phyloP scores from a whole-genome alignment of 1,284 basidiomycete species.

The Polyporus tsugae region DNA sequence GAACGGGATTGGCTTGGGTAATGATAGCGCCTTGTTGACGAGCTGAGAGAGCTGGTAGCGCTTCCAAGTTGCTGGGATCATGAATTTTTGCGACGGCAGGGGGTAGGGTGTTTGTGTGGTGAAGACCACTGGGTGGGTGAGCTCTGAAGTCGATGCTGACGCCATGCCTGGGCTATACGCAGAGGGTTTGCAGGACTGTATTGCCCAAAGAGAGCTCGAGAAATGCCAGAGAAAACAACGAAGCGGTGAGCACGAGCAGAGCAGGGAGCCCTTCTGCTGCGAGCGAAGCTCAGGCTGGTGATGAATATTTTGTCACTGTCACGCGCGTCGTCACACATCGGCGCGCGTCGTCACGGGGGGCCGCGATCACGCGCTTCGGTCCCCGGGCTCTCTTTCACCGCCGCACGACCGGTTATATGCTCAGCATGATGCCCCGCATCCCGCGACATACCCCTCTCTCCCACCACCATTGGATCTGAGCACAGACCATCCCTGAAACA shows the following conservation, averaged over 20 bases:
- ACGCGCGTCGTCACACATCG: background rate
- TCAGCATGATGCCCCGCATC: conserved; percentile 11
- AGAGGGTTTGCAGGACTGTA: background rate
- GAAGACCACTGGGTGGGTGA: conserved; percentile 75
- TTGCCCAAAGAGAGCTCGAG: background rate
- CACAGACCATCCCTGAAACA: conserved; percentile 3
- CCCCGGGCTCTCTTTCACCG: conserved; percentile 3
- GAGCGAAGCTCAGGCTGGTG: background rate
- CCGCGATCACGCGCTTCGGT: conserved; percentile 4
- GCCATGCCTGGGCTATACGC: conserved; percentile 30
- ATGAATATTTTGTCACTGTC: conserved; percentile 25
- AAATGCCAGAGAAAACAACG: background rate
- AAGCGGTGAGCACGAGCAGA: background rate
- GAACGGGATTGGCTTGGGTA: conserved; percentile 85
- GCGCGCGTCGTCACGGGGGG: background rate
- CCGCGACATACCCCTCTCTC: conserved; percentile 1
- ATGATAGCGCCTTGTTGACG: conserved; percentile 91
- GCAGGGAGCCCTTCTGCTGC: background rate
- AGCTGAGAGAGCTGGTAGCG: conserved; percentile 98
- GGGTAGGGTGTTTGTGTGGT: conserved; percentile 83
- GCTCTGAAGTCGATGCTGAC: conserved; percentile 39
- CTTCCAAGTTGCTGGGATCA: conserved; percentile 92
- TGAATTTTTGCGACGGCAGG: conserved; percentile 91
- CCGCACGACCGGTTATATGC: conserved; percentile 6
- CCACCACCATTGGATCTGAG: background rate